Evolutionary conservation across 1,284 basidiomycete genomes (phyloP).

Genomic region (Gymnopus androsaceus): DNA sequence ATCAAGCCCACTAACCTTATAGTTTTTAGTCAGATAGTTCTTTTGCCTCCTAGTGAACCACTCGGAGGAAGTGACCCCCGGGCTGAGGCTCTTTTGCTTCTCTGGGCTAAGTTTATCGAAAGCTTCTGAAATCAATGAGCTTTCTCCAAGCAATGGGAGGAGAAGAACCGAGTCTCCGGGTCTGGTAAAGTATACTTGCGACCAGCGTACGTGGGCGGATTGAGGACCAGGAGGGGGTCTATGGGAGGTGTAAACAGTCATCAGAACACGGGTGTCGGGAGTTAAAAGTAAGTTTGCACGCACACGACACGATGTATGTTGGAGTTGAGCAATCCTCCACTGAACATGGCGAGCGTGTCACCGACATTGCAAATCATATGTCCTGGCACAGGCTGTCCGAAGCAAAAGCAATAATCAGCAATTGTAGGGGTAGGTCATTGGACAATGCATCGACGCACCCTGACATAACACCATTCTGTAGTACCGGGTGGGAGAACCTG

Average conservation of each 20-base stretch:
- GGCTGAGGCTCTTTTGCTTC: conserved; percentile 31
- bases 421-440: neutral
- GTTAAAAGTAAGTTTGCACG: conserved; percentile 44
- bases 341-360: conserved; percentile 51
- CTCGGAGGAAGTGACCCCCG: conserved; percentile 37
- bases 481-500: conserved; percentile 68
- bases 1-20: conserved; percentile 29
- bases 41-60: conserved; percentile 46
- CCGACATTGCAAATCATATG: conserved; percentile 58
- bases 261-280: neutral
- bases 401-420: neutral
- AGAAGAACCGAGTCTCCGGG: conserved; percentile 53
- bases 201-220: conserved; percentile 50
- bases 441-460: conserved; percentile 36
- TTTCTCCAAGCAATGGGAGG: conserved; percentile 49
- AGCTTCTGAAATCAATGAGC: conserved; percentile 43
- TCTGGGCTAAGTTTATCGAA: conserved; percentile 34
- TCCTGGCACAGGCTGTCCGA: conserved; percentile 58
- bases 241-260: neutral
- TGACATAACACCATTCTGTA: conserved; percentile 68
- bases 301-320: conserved; percentile 47
- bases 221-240: conserved; percentile 41
- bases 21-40: conserved; percentile 45
- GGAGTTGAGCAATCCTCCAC: conserved; percentile 50
- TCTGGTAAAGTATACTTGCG: conserved; percentile 63